Evolutionary conservation across 306 rosid genomes (phyloP), one percentile per base, ranked within the genome.

Genomic region (Mimosa pudica): DNA sequence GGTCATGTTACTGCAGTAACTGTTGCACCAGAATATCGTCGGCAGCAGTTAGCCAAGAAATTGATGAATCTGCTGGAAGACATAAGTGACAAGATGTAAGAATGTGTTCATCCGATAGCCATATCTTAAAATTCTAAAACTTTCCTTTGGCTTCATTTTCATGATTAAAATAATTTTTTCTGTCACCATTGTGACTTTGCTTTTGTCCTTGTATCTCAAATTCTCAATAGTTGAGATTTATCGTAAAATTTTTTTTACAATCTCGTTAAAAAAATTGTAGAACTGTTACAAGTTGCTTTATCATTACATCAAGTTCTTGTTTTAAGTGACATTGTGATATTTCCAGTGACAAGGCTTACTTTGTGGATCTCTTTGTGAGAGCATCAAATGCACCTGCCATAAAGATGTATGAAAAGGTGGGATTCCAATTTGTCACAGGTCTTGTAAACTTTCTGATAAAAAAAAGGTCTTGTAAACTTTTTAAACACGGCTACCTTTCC

Each of bases 1-100:
- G 99, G 99, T 38, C 99, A 96, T 73, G 98, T 96, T 67, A 96
- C 99, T 52, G 98, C 99, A 0, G 96, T 96, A 35, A 91, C 97
- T 7, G 97, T 96, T 77, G 89, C 97, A 73, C 93, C 97, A 0
- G 98, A 96, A 78, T 96, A 89, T 84, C 96, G 98, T 16, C 90
- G 99, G 85, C 98, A 93, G 85, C 98, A 96, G 68, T 82, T 96
- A 84, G 98, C 99, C 41, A 96, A 96, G 89, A 96, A 93, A 76
- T 91, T 96, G 76, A 96, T 96, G 99, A 93, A 96, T 88, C 70
- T 96, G 51, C 88, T 96, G 42, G 99, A 96, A 88, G 94, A 96
- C 38, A 88, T 88, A 71, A 96, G 99, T 70, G 99, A 96, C 85
- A 88, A 89, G 63, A 86, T 96, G 98, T 96, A 86, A 88, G 94